phyloP scores from a whole-genome alignment of 1,284 basidiomycete species.

The Anthracocystis setariae region DNA sequence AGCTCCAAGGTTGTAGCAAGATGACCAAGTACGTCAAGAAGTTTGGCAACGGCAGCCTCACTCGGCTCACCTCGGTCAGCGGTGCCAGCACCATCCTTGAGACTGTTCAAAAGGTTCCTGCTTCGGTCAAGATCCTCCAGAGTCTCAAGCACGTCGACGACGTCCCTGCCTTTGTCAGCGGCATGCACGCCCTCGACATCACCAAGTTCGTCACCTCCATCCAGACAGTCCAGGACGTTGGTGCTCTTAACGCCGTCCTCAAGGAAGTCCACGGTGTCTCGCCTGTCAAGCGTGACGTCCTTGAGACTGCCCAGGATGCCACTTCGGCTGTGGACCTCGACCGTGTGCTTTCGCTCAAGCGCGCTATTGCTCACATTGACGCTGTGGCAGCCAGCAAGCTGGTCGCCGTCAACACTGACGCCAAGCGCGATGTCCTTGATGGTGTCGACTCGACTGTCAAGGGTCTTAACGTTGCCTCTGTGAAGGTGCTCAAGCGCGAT shows the following conservation, averaged over 20 bases:
- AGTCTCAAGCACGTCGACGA: conserved; percentile 26
- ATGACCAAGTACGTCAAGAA: conserved; percentile 14
- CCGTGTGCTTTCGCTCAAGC: conserved; percentile 18
- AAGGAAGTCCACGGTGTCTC: not conserved
- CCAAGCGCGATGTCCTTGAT: conserved; percentile 2
- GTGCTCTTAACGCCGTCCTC: conserved; percentile 2
- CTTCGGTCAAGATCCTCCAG: conserved; percentile 19
- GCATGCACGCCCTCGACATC: conserved; percentile 14
- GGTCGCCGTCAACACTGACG: conserved; percentile 5
- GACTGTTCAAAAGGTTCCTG: conserved; percentile 9
- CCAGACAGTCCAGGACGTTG: conserved; percentile 16
- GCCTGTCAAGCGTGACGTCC: conserved; percentile 22
- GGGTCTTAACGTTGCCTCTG: not conserved
- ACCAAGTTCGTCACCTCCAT: conserved; percentile 16
- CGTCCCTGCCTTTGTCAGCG: conserved; percentile 21
- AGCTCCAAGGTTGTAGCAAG: conserved; percentile 21
- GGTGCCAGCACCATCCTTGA: conserved; percentile 13
- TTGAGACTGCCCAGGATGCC: conserved; percentile 7
- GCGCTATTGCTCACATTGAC: conserved; percentile 21
- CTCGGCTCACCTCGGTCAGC: conserved; percentile 4
- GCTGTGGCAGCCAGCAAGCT: conserved; percentile 20
- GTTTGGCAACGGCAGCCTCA: conserved; percentile 11
- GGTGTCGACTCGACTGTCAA: not conserved
- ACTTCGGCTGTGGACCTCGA: conserved; percentile 11
- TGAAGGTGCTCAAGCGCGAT: not conserved